Evolutionary conservation across 768 basidiomycete genomes (phyloP).

Genomic region (Xanthoconium stramineum): DNA sequence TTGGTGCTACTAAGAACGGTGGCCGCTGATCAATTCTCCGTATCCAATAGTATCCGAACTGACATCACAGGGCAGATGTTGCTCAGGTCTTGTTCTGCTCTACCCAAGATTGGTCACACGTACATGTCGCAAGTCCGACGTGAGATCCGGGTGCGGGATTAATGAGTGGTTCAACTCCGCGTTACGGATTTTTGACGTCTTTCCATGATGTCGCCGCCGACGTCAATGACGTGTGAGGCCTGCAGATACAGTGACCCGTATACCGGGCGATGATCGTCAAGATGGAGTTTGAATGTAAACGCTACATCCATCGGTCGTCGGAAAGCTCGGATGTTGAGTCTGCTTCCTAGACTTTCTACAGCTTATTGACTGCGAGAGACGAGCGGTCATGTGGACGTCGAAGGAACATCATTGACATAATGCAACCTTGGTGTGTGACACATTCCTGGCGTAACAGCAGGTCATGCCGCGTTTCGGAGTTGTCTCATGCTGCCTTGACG

Average conservation of each 20-base stretch:
- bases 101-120: no score
- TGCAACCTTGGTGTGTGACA: background rate
- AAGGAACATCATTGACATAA: slow-evolving; percentile 1
- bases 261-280: no score
- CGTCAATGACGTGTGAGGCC: no score
- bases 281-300: no score
- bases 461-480: background rate
- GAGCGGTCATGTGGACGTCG: background rate
- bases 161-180: background rate
- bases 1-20: background rate
- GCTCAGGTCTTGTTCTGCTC: background rate
- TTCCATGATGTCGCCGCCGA: no score
- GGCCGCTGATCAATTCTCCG: background rate
- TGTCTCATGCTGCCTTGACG: background rate
- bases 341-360: no score
- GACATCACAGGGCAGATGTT: background rate
- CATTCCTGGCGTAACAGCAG: background rate
- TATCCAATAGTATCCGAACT: background rate
- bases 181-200: background rate
- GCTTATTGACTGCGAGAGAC: no score
- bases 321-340: background rate
- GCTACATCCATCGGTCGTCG: background rate
- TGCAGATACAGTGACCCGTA: no score
- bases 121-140: background rate
- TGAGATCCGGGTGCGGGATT: background rate